A percentile compares a stretch with the other conserved stretches of the same genome.
These are phyloP conservation scores for Celoporthe dispersa DNA, from an alignment of 2,329 filamentous ascomycete species.

Conservation along the genomic window DNA sequence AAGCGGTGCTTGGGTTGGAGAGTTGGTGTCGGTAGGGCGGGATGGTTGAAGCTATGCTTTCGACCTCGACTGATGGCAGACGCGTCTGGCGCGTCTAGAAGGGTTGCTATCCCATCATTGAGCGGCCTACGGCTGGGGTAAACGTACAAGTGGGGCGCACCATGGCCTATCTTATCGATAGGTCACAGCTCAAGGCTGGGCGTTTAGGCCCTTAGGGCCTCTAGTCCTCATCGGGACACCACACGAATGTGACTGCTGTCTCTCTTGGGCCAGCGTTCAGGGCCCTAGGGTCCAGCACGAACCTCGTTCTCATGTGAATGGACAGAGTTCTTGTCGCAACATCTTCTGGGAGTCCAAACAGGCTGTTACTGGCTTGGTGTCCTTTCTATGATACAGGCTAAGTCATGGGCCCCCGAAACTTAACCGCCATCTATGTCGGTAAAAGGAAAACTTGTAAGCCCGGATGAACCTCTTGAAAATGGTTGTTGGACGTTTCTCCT, in stretches of 20 bases:
- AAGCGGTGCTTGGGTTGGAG: background rate
- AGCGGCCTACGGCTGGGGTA: background rate
- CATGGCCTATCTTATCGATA: slow-evolving; percentile 1
- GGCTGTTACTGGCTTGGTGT: background rate
- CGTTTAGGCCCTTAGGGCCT: background rate
- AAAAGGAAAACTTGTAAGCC: background rate
- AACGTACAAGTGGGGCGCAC: background rate
- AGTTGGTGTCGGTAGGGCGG: background rate
- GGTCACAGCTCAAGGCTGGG: background rate
- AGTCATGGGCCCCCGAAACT: background rate
- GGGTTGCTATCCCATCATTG: background rate
- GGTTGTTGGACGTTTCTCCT: background rate
- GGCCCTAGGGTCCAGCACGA: background rate
- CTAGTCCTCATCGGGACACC: background rate
- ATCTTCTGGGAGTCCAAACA: background rate
- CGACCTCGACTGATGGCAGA: slow-evolving; percentile 6
- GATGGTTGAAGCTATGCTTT: background rate
- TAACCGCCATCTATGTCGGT: background rate
- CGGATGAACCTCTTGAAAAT: background rate
- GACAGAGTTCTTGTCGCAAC: background rate
- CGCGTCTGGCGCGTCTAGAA: slow-evolving; percentile 26
- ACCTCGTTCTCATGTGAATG: background rate
- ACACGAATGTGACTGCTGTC: background rate
- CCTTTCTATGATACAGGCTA: background rate
- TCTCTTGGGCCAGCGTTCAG: background rate